Conservation (phyloP, 805 yeast species). For the Ogataea paraovalis region DNA sequence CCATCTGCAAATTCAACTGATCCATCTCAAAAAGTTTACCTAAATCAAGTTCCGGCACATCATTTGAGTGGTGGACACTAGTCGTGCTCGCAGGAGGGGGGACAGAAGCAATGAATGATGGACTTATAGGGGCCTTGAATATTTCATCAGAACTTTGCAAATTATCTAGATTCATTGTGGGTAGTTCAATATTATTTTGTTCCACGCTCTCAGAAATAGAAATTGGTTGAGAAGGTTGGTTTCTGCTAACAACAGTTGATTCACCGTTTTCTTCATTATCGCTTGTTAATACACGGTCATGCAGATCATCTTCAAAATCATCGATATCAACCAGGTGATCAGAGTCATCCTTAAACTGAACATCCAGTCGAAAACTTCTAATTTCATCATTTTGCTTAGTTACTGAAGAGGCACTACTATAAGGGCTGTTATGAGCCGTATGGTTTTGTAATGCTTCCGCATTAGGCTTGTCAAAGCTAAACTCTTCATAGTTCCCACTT, state of each 20-base stretch:
- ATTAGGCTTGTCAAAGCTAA: background rate
- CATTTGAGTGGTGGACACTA: background rate
- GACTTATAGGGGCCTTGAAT: no score
- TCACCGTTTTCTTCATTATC: background rate
- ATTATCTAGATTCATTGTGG: background rate
- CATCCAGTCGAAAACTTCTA: background rate
- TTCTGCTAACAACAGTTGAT: background rate
- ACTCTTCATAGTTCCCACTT: background rate
- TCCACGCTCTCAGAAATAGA: constrained; percentile 18
- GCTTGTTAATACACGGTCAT: background rate
- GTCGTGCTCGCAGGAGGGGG: background rate
- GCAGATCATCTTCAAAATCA: background rate
- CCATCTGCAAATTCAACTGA: constrained; percentile 76
- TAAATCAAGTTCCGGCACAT: background rate
- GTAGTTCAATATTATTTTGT: constrained; percentile 35
- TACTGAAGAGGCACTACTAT: background rate
- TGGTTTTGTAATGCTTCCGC: background rate
- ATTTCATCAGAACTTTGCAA: no score
- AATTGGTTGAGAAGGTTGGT: background rate
- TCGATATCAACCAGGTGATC: background rate
- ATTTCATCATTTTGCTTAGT: background rate
- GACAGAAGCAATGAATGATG: background rate
- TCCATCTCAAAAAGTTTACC: constrained; percentile 56
- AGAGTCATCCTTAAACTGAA: background rate
- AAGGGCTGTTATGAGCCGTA: background rate